Evolutionary conservation across 225 moss, liverwort and hornwort species (phyloP).

Genomic region (Rhytidiadelphus loreus): DNA sequence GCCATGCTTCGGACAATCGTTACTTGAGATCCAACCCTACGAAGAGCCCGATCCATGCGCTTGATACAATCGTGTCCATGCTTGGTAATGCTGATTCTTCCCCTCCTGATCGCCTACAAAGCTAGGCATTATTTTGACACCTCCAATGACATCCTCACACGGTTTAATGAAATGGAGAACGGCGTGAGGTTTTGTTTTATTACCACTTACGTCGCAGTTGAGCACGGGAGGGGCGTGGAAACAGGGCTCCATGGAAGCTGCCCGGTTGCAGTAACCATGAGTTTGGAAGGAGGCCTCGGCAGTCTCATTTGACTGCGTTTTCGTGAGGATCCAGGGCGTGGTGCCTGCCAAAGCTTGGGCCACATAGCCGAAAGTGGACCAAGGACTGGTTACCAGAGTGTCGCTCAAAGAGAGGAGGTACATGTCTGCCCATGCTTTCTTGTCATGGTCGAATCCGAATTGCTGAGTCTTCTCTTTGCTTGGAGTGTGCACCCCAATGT

Average conservation of each 20-base stretch:
- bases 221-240: conserved; percentile 48
- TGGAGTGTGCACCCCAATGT: conserved; percentile 57
- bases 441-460: conserved; percentile 50
- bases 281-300: conserved; percentile 25
- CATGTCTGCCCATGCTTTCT: conserved; percentile 77
- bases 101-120: not conserved
- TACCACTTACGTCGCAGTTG: conserved; percentile 26
- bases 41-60: not conserved
- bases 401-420: conserved; percentile 74
- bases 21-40: not conserved
- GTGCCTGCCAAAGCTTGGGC: conserved; percentile 74
- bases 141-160: conserved; percentile 64
- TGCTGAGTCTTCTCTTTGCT: conserved; percentile 64
- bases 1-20: not conserved
- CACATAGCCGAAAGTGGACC: conserved; percentile 81
- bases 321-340: conserved; percentile 57
- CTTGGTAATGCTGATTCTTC: not conserved
- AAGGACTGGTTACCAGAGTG: conserved; percentile 61
- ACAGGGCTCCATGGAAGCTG: conserved; percentile 63
- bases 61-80: not conserved
- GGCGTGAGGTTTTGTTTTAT: conserved; percentile 4
- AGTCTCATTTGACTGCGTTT: conserved; percentile 6
- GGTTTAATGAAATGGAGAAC: conserved; percentile 44
- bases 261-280: conserved; percentile 40
- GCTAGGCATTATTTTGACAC: conserved; percentile 44